These are phyloP conservation scores for Tirmania nivea DNA, from an alignment of 495 filamentous ascomycete genomes.

Conservation along the genomic window DNA sequence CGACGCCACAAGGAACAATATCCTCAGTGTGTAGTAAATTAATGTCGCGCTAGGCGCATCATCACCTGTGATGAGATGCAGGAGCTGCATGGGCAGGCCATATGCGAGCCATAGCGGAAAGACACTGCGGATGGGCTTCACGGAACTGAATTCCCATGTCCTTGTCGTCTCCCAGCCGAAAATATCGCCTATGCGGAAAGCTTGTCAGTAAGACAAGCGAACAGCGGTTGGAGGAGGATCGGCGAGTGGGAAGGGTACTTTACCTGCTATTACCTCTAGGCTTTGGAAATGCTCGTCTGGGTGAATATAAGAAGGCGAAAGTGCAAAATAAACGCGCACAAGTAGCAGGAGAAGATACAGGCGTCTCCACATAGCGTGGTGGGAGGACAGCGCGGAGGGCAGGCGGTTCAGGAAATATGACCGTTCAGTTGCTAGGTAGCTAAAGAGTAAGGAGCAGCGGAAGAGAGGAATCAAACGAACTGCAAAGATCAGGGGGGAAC, in stretches of 20 bases:
- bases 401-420: no score
- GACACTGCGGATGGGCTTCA: conserved; percentile 69
- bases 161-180: conserved; percentile 65
- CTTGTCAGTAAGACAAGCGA: no score
- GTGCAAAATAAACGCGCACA: conserved; percentile 80
- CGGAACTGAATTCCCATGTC: conserved; percentile 89
- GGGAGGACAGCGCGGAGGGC: no score
- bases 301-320: conserved; percentile 88
- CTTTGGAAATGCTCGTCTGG: conserved; percentile 98
- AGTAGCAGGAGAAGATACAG: conserved; percentile 64
- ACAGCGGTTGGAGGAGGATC: not conserved
- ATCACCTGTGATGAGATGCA: conserved; percentile 52
- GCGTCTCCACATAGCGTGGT: conserved; percentile 59
- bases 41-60: conserved; percentile 36
- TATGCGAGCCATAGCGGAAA: conserved; percentile 93
- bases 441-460: no score
- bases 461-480: no score
- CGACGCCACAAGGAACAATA: conserved; percentile 77
- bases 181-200: conserved; percentile 42
- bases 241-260: not conserved
- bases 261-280: conserved; percentile 88
- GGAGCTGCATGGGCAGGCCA: conserved; percentile 70
- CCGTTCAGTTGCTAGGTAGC: no score
- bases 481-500: no score
- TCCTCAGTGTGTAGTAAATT: conserved; percentile 71